Evolutionary conservation across 23 red algal genomes (phyloP), one percentile per base, ranked within the genome.

Genomic region (Gracilaria vermiculophylla): DNA sequence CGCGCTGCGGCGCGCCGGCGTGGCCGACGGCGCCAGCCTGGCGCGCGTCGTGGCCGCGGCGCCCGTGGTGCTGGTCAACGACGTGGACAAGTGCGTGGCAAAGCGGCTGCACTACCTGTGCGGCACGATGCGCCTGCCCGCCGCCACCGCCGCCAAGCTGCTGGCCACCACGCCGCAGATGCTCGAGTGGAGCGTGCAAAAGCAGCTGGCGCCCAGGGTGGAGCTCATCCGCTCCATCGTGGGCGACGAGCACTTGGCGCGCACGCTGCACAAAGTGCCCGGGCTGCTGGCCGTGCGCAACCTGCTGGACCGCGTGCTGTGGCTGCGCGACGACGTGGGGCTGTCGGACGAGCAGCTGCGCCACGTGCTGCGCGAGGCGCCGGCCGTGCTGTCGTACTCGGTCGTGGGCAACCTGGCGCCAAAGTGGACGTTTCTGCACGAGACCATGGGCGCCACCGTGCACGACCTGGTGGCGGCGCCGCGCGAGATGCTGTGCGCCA

Each of bases 351-450:
- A 61, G 31, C 81, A 94, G 60, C 60, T 94, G 16, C 71, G 55
- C 2, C 40, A 17, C 42, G 92, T 94, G 13, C 13, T 94, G 32
- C 56, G 81, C 14, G 70, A 85, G 25, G 76, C 83, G 32, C 92
- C 92, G 19, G 82, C 92, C 16, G 55, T 88, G 24, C 71, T 94
- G 76, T 80, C 83, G 8, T 94, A 88, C 35, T 85, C 92, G 13
- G 77, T 94, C 24, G 92, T 81, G 23, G 76, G 81, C 9, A 94
- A 88, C 66, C 82, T 94, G 9, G 76, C 66, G 16, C 92, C 80
- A 27, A 94, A 94, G 57, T 94, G 92, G 92, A 48, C 80, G 6
- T 93, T 93, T 53, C 53, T 93, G 14, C 62, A 76, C 44, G 69
- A 78, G 21, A 93, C 81, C 14, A 85, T 93, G 48, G 90, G 90